A percentile compares a stretch with the other conserved stretches of the same genome.
phyloP scores from a whole-genome alignment of 306 rosid species.

The Trifolium pratense region DNA sequence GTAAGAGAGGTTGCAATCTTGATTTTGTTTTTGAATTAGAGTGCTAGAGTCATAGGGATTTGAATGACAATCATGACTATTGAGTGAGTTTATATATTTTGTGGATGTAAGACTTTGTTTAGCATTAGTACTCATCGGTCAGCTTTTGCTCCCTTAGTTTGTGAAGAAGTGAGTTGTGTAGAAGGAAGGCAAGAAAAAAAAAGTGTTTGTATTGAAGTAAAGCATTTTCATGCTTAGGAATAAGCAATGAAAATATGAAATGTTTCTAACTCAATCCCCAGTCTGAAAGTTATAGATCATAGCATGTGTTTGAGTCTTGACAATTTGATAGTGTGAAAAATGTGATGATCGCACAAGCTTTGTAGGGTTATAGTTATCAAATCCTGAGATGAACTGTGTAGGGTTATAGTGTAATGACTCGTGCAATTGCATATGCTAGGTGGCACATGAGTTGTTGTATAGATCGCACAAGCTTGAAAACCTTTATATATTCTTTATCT shows the following conservation, averaged over 20 bases:
- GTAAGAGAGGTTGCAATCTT: slow-evolving; percentile 1
- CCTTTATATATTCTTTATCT: neutral
- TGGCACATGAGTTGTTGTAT: neutral
- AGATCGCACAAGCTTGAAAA: neutral
- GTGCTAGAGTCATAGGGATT: neutral
- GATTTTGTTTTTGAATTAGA: neutral
- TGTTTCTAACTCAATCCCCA: neutral
- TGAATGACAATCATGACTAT: neutral
- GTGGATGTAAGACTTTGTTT: slow-evolving; percentile 9
- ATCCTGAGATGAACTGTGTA: neutral
- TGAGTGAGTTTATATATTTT: neutral
- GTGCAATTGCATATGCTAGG: neutral
- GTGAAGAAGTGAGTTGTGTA: slow-evolving; percentile 25
- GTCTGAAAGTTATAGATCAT: slow-evolving; percentile 11
- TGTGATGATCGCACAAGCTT: slow-evolving; percentile 10
- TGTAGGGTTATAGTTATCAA: slow-evolving; percentile 6
- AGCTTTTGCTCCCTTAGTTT: neutral
- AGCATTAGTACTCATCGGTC: slow-evolving; percentile 11
- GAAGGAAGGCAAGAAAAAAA: neutral
- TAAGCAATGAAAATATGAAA: neutral
- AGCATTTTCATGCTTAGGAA: neutral
- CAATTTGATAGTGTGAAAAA: neutral
- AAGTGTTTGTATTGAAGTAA: neutral
- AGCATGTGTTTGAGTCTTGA: neutral
- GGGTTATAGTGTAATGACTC: slow-evolving; percentile 11